These are phyloP conservation scores for Wickerhamiella sorbophila DNA, from an alignment of 805 yeast species.

Conservation along the genomic window DNA sequence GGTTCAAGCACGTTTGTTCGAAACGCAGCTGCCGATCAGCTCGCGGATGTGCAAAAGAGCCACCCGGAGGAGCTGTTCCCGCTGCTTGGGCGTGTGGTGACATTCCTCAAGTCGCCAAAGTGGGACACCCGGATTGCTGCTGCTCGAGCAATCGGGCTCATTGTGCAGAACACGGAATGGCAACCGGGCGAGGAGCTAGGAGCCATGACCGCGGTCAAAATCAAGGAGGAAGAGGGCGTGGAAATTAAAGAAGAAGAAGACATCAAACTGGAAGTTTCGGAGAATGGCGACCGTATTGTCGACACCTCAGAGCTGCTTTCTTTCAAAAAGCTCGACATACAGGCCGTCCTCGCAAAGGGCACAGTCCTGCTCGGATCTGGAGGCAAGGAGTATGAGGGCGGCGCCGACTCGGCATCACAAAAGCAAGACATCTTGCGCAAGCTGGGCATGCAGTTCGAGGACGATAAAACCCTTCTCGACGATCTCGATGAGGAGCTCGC, in stretches of 20 bases:
- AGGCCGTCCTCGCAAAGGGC: conserved; percentile 27
- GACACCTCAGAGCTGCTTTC: conserved; percentile 14
- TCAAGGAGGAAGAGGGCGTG: conserved; percentile 7
- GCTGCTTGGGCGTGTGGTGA: conserved; percentile 76
- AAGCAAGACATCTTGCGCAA: conserved; percentile 28
- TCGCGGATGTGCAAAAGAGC: conserved; percentile 82
- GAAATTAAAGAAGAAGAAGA: conserved; percentile 4
- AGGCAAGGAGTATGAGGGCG: conserved; percentile 32
- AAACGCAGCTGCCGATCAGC: conserved; percentile 93
- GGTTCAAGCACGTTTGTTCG: conserved; percentile 90
- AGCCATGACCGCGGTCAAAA: conserved; percentile 13
- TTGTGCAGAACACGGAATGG: conserved; percentile 73
- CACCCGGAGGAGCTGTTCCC: conserved; percentile 88
- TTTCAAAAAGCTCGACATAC: conserved; percentile 27
- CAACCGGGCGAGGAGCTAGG: conserved; percentile 50
- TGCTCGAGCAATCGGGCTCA: conserved; percentile 88
- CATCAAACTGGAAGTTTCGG: conserved; percentile 14
- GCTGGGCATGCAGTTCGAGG: conserved; percentile 32
- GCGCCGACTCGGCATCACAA: not conserved
- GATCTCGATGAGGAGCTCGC: conserved; percentile 23
- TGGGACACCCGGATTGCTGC: conserved; percentile 98
- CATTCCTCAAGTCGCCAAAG: conserved; percentile 63
- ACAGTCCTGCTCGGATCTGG: conserved; percentile 49
- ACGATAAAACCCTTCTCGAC: conserved; percentile 22
- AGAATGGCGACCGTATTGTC: conserved; percentile 18